These are phyloP conservation scores for Coemansia sp. DNA, from an alignment of 192 early-diverging fungal genomes.

Conservation along the genomic window DNA sequence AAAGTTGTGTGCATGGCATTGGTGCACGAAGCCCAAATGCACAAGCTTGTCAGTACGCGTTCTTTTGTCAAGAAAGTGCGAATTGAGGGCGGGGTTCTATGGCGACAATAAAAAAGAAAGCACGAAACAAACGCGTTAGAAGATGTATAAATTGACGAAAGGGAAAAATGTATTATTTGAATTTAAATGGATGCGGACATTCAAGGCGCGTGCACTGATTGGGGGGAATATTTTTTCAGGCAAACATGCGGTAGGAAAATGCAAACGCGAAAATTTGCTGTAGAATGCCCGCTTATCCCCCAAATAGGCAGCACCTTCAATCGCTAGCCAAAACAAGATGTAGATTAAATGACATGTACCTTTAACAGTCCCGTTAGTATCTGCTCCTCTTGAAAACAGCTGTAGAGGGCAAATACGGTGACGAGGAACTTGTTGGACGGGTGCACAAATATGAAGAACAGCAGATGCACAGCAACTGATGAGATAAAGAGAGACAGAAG, in stretches of 20 bases:
- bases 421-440: not conserved
- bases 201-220: not conserved
- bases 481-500: not conserved
- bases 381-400: not conserved
- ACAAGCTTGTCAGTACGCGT: conserved; percentile 5
- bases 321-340: not conserved
- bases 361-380: not conserved
- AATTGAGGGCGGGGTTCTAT: not conserved
- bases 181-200: not conserved
- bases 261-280: not conserved
- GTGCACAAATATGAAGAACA: not conserved
- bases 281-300: not conserved
- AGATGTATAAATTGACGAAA: not conserved
- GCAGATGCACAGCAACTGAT: conserved; percentile 10
- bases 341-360: not conserved
- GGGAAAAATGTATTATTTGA: not conserved
- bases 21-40: conserved; percentile 9
- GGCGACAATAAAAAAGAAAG: not conserved
- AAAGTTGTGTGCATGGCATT: conserved; percentile 3
- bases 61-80: not conserved
- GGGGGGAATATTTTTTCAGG: not conserved
- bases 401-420: not conserved
- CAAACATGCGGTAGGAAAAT: not conserved
- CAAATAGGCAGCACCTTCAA: not conserved
- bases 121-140: not conserved